Base-by-base conservation (phyloP, 1,284 basidiomycete species). In the Microbotryomycetes sp. region DNA sequence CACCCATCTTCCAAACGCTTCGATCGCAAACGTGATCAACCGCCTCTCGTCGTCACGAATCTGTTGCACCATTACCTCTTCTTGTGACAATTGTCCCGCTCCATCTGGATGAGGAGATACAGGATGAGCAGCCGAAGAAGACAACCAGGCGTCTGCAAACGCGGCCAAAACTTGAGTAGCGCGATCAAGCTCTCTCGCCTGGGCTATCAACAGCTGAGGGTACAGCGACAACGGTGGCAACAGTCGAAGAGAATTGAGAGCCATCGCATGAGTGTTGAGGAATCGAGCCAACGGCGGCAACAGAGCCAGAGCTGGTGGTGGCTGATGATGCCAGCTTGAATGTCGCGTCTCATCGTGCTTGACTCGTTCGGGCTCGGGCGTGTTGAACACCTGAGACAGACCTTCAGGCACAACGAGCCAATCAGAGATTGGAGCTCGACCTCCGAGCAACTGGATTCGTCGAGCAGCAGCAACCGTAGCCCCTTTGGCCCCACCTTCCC, bases 181-280 rank as follows among this genome's bases (percentile, higher is more conserved):
- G 4, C 65, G 63, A n/a, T 60, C 62, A 22, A 70, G 62, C 15
- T 64, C 66, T 29, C 51, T 45, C 9, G 53, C 54, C n/a, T 70
- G 67, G 0, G 61, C 60, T 19, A 26, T 47, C 0, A 36, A 54
- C 2, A 73, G 51, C 2, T 54, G 45, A 22, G 55, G 62, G 55
- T 58, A 68, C 47, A 85, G 79, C 47, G 79, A 78, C 6, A 83
- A 76, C 0, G 90, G 88, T 0, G 89, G 88, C 12, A 94, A 81
- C 9, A 92, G 78, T 1, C 92, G 86, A 15, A 97, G 80, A 2
- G 85, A 80, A 75, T 97, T 97, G 54, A 96, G 78, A 0, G 86
- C 81, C 1, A 82, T 80, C 4, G 92, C 79, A 32, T 92, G 77
- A 0, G 83, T 81, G 73, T 97, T 97, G 52, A 87, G 81, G 64